Evolutionary conservation across 108 stramenopile species (phyloP).

Genomic region (Skeletonema grethae): DNA sequence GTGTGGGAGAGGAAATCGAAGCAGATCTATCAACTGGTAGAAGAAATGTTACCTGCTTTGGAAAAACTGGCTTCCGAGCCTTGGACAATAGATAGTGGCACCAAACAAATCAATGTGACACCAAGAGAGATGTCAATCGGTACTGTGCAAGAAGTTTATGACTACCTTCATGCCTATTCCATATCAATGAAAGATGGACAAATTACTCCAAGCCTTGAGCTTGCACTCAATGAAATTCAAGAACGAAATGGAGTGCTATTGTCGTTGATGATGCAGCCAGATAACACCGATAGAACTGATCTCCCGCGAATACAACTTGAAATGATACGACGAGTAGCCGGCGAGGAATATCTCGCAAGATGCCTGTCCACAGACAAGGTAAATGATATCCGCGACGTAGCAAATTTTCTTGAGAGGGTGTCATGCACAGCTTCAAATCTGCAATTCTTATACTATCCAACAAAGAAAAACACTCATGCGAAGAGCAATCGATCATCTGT

Average conservation of each 20-base stretch:
- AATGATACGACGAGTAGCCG: conserved; percentile 38
- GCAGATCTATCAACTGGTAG: conserved; percentile 50
- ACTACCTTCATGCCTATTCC: conserved; percentile 59
- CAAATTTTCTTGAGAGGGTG: not conserved
- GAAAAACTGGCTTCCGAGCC: conserved; percentile 13
- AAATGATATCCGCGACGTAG: not conserved
- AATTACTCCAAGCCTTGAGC: conserved; percentile 54
- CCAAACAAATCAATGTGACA: not conserved
- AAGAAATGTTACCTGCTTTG: conserved; percentile 58
- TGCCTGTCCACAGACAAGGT: not conserved
- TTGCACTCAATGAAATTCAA: conserved; percentile 54
- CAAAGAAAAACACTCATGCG: not conserved
- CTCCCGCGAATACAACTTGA: conserved; percentile 30
- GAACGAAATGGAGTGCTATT: conserved; percentile 66
- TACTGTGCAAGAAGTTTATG: conserved; percentile 21
- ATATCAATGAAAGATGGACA: conserved; percentile 53
- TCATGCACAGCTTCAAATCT: conserved; percentile 18
- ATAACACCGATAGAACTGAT: not conserved
- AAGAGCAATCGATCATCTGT: conserved; percentile 12
- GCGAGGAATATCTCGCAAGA: conserved; percentile 10
- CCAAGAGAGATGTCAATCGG: not conserved
- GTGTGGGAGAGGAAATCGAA: conserved; percentile 45
- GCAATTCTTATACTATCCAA: conserved; percentile 20
- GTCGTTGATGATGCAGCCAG: conserved; percentile 15
- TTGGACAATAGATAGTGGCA: conserved; percentile 4